Evolutionary conservation across 1,284 basidiomycete species (phyloP).

Genomic region (Inonotus obliquus): DNA sequence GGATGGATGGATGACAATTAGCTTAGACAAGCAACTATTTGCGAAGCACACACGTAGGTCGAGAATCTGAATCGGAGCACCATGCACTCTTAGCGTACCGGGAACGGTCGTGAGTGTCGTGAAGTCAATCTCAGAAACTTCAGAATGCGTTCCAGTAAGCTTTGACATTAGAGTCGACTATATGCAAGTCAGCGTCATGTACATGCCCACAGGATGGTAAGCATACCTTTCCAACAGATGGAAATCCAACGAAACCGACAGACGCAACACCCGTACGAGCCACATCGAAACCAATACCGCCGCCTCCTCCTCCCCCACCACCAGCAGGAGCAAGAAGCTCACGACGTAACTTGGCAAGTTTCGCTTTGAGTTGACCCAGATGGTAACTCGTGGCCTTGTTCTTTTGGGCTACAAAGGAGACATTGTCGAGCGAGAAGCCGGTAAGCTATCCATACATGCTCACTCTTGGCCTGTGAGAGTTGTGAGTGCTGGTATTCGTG

Average conservation of each 20-base stretch:
- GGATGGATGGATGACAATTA: constrained; percentile 1
- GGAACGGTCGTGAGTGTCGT: constrained; percentile 93
- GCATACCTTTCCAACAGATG: constrained; percentile 79
- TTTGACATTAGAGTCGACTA: constrained; percentile 98
- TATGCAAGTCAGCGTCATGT: constrained; percentile 11
- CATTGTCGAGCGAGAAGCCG: constrained; percentile 5
- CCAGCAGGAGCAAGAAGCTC: constrained; percentile 84
- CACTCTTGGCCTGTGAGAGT: constrained; percentile 50
- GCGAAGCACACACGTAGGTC: constrained; percentile 64
- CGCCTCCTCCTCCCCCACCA: constrained; percentile 76
- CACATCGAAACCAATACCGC: constrained; percentile 92
- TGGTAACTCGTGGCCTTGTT: constrained; percentile 97
- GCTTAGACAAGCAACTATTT: not conserved
- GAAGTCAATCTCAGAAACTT: constrained; percentile 98
- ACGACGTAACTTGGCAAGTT: constrained; percentile 93
- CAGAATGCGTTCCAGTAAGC: constrained; percentile 95
- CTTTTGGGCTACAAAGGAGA: constrained; percentile 72
- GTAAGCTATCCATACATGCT: constrained; percentile 16
- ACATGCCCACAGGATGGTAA: constrained; percentile 19
- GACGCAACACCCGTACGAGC: constrained; percentile 95
- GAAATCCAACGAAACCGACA: constrained; percentile 93
- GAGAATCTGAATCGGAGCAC: constrained; percentile 87
- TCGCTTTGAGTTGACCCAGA: constrained; percentile 95
- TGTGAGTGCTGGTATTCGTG: constrained; percentile 14
- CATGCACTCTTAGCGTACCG: constrained; percentile 91